A percentile compares a stretch with the other conserved stretches of the same genome.
Evolutionary conservation across 176 grass and related monocot genomes (phyloP).

Genomic region (Aegilops tauschii): DNA sequence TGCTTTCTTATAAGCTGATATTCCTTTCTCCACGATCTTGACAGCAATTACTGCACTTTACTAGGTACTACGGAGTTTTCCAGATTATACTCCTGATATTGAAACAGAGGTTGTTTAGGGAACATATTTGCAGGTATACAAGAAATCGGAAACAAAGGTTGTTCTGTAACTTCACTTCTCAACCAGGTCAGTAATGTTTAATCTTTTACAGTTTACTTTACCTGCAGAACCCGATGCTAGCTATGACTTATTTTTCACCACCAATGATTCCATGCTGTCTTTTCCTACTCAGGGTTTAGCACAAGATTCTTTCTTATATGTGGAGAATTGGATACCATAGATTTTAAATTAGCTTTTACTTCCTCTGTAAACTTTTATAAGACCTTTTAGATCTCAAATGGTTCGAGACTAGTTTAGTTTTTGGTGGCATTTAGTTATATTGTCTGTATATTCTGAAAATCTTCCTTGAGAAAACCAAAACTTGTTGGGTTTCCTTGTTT

Average conservation of each 20-base stretch:
- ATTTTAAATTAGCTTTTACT: not conserved
- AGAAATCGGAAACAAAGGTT: not conserved
- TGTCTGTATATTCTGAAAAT: not conserved
- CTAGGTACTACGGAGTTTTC: conserved; percentile 49
- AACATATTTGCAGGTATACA: not conserved
- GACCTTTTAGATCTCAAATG: not conserved
- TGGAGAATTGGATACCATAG: not conserved
- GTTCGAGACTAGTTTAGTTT: not conserved
- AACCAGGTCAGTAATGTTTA: conserved; percentile 26
- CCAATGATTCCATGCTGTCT: not conserved
- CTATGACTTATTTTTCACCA: not conserved
- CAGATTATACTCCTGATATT: conserved; percentile 39
- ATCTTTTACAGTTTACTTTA: not conserved
- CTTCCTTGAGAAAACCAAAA: not conserved
- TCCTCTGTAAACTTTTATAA: no score
- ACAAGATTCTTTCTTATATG: not conserved
- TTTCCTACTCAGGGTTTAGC: not conserved
- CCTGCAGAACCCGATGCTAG: not conserved
- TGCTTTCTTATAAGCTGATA: conserved; percentile 9
- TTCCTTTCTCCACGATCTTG: not conserved
- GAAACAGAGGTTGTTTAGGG: conserved; percentile 15
- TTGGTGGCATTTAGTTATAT: not conserved
- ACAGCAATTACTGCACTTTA: conserved; percentile 17
- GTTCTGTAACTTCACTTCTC: conserved; percentile 19
- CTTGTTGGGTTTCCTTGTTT: not conserved